Evolutionary conservation across 2,329 filamentous ascomycete genomes (phyloP).

Genomic region (Nigrospora osmanthi): DNA sequence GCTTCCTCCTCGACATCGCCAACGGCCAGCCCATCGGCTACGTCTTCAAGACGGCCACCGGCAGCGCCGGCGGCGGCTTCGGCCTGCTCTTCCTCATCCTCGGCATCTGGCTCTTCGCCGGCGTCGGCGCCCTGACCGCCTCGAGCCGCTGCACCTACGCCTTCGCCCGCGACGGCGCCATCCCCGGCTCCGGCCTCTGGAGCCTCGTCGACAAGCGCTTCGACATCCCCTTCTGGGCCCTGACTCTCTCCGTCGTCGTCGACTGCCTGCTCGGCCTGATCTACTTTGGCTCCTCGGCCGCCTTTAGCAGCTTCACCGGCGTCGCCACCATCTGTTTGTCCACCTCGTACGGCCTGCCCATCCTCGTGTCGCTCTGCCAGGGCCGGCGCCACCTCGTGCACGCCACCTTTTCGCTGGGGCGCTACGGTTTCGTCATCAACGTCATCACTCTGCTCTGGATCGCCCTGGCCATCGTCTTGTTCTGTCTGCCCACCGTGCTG

Average conservation of each 20-base stretch:
- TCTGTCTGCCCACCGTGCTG: conserved; percentile 64
- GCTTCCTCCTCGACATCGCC: conserved; percentile 54
- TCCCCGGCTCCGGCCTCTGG: conserved; percentile 63
- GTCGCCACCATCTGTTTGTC: conserved; percentile 74
- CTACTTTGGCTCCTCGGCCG: conserved; percentile 70
- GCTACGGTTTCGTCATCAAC: conserved; percentile 63
- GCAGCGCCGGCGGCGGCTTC: conserved; percentile 65
- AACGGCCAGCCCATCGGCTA: conserved; percentile 70
- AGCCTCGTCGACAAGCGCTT: conserved; percentile 55
- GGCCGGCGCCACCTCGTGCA: conserved; percentile 57
- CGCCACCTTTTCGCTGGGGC: conserved; percentile 62
- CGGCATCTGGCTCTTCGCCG: conserved; percentile 70
- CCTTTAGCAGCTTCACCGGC: conserved; percentile 74
- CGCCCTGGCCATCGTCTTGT: conserved; percentile 59
- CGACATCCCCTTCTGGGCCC: conserved; percentile 62
- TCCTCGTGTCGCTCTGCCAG: conserved; percentile 61
- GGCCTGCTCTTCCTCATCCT: conserved; percentile 69
- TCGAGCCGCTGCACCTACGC: conserved; percentile 69
- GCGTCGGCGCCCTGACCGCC: conserved; percentile 66
- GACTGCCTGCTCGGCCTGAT: conserved; percentile 68
- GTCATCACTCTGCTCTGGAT: conserved; percentile 64
- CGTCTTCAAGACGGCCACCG: conserved; percentile 69
- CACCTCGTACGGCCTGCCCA: conserved; percentile 68
- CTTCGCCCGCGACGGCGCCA: conserved; percentile 68
- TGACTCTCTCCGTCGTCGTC: conserved; percentile 60